Evolutionary conservation across 148 eudicot species (phyloP).

Genomic region (Diospyros lotus): DNA sequence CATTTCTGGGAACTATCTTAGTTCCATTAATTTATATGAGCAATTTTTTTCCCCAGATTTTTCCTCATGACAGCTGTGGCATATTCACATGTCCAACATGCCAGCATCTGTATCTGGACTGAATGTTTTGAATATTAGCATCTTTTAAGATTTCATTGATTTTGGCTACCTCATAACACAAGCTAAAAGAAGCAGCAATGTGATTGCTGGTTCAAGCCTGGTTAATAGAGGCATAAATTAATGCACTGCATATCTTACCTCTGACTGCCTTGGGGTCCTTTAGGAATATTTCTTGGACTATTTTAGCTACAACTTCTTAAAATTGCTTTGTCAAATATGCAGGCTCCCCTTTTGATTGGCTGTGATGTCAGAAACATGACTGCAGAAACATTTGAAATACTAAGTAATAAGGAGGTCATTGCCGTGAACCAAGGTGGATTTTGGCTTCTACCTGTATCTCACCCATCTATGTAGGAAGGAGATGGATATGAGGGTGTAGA

Average conservation of each 20-base stretch:
- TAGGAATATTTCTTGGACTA: neutral
- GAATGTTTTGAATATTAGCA: neutral
- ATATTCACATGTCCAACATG: neutral
- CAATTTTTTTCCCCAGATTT: too few species aligned
- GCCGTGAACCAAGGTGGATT: slow-evolving; percentile 85
- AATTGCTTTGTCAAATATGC: slow-evolving; percentile 19
- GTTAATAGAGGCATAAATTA: neutral
- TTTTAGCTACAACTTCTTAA: slow-evolving; percentile 1
- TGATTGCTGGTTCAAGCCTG: neutral
- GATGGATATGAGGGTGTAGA: neutral
- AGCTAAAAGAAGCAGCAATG: neutral
- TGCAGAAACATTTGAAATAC: slow-evolving; percentile 74
- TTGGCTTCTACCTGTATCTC: neutral
- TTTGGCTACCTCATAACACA: neutral
- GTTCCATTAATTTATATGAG: neutral
- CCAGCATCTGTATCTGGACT: neutral
- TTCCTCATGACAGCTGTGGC: neutral
- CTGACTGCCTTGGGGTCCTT: neutral
- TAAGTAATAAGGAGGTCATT: slow-evolving; percentile 77
- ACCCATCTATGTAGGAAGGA: neutral
- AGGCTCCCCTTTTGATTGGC: slow-evolving; percentile 93
- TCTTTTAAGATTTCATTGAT: slow-evolving; percentile 3
- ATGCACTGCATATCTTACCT: slow-evolving; percentile 1
- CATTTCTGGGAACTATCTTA: neutral
- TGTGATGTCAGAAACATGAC: slow-evolving; percentile 92